Conservation (phyloP, 1,284 basidiomycete species). For the Ustilago cynodontis region DNA sequence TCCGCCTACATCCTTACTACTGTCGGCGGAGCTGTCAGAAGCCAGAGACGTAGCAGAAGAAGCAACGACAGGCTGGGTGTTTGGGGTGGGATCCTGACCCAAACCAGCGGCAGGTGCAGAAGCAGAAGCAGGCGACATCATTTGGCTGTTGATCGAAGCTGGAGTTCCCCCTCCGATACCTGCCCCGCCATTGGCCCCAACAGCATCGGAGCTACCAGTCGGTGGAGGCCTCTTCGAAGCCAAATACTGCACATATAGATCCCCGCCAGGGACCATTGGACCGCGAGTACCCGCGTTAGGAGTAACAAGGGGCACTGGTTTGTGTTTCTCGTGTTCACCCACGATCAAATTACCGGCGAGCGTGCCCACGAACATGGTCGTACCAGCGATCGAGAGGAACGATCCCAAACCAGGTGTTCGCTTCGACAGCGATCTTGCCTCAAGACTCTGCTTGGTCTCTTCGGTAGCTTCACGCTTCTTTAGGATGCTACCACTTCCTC, state of each 20-base stretch:
- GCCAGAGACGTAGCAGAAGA: not conserved
- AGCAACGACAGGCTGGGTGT: not conserved
- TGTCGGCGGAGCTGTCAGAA: not conserved
- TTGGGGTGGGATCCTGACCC: not conserved
- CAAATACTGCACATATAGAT: constrained; percentile 29
- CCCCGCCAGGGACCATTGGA: constrained; percentile 33
- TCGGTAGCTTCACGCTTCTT: constrained; percentile 20
- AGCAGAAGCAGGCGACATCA: not conserved
- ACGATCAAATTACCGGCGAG: constrained; percentile 18
- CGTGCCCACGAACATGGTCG: constrained; percentile 36
- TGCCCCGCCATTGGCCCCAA: not conserved
- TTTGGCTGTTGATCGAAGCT: not conserved
- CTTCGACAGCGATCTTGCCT: constrained; percentile 22
- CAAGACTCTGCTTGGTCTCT: not conserved
- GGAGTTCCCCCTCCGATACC: not conserved
- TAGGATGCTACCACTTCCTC: constrained; percentile 11
- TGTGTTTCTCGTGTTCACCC: constrained; percentile 19
- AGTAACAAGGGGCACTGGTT: constrained; percentile 39
- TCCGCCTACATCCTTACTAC: not conserved
- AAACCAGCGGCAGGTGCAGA: not conserved
- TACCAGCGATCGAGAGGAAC: constrained; percentile 23
- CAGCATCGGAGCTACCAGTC: not conserved
- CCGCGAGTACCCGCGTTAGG: constrained; percentile 27
- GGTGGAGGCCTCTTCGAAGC: constrained; percentile 15
- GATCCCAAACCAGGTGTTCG: constrained; percentile 16